Base-by-base conservation (phyloP, 2,329 filamentous ascomycete genomes). In the Pestalotiopsis fici region DNA sequence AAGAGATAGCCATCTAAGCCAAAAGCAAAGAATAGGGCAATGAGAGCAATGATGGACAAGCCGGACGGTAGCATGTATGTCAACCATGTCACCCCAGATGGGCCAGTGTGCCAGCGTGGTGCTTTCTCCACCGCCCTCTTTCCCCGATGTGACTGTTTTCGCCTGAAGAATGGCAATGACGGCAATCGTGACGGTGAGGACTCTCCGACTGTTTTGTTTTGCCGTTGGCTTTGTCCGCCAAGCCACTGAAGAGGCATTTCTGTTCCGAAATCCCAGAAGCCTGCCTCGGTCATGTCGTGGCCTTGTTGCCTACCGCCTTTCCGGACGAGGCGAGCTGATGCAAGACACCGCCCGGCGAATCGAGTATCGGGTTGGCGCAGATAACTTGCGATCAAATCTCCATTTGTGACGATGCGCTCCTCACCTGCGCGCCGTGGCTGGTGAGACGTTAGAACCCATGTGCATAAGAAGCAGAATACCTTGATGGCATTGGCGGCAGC, bases 351-450 rank as follows among this genome's bases (percentile, higher is more conserved):
- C 25, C 65, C 59, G 7, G 59, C 47, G 31, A 66, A 66, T 6
- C 65, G 50, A 28, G 37, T 37, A 25, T 66, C 65, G 1, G 65
- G 65, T 9, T 57, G n/a, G 15, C 65, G 65, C 50, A 66, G 47
- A 56, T 66, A 66, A 39, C 65, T 66, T 15, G 65, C 59, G 59
- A 66, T 66, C 27, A 66, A 21, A 39, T 66, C 65, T 54, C 65
- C 65, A 39, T 57, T 66, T 27, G 59, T 63, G 21, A 66, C 65
- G n/a, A 66, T 66, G 13, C 59, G 59, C 35, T 66, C 65, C 18
- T 66, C 65, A 15, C 65, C 59, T 18, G 61, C 43, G 35, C 25
- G 47, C 23, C 54, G 43, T 15, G 59, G 23, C 3, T 18, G 5
- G 35, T 43, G 59, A 6, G 43, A 27, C 3, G 61, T 43, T 15